Conservation (phyloP, 345 rosid species). For the Hibiscus trionum region DNA sequence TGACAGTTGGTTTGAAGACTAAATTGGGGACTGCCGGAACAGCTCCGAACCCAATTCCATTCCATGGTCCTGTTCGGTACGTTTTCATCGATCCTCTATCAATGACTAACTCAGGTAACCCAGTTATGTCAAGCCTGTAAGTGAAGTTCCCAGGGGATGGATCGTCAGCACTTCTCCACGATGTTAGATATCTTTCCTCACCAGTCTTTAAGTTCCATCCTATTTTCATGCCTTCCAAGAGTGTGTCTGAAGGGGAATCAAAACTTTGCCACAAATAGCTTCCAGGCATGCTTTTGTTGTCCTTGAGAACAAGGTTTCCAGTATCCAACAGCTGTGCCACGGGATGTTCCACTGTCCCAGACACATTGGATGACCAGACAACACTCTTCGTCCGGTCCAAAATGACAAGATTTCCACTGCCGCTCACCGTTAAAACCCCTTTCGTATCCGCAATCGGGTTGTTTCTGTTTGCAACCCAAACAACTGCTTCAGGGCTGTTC, state of each 20-base stretch:
- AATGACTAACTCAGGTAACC: background rate
- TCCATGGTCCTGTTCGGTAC: constrained; percentile 23
- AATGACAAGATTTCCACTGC: constrained; percentile 20
- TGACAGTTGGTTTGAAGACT: background rate
- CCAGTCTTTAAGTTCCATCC: constrained; percentile 6
- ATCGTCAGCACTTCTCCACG: constrained; percentile 17
- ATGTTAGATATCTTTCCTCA: constrained; percentile 5
- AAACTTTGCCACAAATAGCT: constrained; percentile 24
- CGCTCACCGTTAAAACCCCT: constrained; percentile 13
- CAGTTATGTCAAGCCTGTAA: background rate
- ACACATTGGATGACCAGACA: constrained; percentile 17
- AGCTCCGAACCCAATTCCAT: constrained; percentile 17
- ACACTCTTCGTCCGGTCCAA: constrained; percentile 4
- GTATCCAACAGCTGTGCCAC: constrained; percentile 19
- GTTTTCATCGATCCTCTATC: background rate
- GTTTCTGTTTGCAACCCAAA: constrained; percentile 23
- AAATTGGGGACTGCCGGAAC: constrained; percentile 10
- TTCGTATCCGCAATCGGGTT: constrained; percentile 9
- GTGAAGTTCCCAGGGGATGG: background rate
- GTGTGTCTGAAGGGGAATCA: constrained; percentile 20
- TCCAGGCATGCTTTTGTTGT: background rate
- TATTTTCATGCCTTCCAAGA: constrained; percentile 23
- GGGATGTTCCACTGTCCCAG: constrained; percentile 9
- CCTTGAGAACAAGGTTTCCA: constrained; percentile 23
- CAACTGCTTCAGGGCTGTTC: background rate